These are phyloP conservation scores for Porphyrellus cyaneotinctus DNA, from an alignment of 768 basidiomycete species.

Conservation along the genomic window DNA sequence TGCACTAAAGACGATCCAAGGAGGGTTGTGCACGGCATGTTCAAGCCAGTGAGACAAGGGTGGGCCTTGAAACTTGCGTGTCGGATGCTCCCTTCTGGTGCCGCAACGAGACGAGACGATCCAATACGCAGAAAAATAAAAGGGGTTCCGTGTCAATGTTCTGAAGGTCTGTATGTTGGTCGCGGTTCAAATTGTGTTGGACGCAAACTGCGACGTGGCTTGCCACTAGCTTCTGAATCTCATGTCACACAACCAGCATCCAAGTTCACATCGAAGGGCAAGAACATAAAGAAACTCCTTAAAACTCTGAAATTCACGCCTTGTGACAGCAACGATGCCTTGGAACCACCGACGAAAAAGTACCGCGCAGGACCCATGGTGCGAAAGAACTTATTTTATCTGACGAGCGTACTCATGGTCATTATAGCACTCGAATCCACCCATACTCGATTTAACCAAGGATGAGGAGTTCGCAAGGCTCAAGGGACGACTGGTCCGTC, in stretches of 20 bases:
- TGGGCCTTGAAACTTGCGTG: no score
- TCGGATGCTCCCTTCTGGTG: no score
- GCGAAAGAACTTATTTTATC: neutral
- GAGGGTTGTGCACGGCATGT: no score
- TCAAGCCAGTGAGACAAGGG: no score
- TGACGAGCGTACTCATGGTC: neutral
- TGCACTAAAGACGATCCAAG: no score
- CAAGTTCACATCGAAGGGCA: neutral
- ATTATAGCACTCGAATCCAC: constrained; percentile 20
- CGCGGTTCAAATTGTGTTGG: no score
- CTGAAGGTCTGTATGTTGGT: no score
- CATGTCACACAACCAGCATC: neutral
- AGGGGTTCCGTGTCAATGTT: no score
- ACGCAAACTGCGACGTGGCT: no score
- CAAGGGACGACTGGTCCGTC: neutral
- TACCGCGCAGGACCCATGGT: constrained; percentile 8
- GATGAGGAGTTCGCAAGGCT: constrained; percentile 13
- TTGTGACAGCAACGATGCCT: constrained; percentile 11
- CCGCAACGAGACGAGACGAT: no score
- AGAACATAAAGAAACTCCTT: neutral
- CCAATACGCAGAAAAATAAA: no score
- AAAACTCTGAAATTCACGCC: neutral
- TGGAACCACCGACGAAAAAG: constrained; percentile 23
- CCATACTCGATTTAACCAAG: constrained; percentile 20
- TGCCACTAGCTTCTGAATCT: no score